Evolutionary conservation across 2,329 filamentous ascomycete genomes (phyloP).

Genomic region (Calonectria pseudoreteaudii): DNA sequence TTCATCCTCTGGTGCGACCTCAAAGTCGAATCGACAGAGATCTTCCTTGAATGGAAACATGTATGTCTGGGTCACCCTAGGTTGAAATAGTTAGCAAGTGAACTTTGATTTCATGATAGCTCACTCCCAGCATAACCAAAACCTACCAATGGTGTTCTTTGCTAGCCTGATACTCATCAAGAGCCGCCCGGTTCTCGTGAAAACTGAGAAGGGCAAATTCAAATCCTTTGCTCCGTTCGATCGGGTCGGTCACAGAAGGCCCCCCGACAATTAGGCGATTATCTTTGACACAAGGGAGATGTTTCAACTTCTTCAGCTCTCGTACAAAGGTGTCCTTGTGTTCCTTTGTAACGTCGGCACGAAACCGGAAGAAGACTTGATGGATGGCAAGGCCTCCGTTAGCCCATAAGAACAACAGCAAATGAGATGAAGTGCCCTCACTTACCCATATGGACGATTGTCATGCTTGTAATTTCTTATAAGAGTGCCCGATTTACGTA

Average conservation of each 20-base stretch:
- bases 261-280: constrained; percentile 22
- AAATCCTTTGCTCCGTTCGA: constrained; percentile 25
- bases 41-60: constrained; percentile 27
- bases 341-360: constrained; percentile 22
- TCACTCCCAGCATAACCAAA: too few species aligned
- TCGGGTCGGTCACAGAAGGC: constrained; percentile 18
- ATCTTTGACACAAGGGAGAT: constrained; percentile 22
- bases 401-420: background rate
- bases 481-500: background rate
- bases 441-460: constrained; percentile 11
- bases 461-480: background rate
- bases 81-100: background rate
- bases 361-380: constrained; percentile 22
- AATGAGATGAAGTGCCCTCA: background rate
- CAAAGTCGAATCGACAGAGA: constrained; percentile 23
- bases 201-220: constrained; percentile 25
- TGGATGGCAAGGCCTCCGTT: background rate
- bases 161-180: constrained; percentile 21
- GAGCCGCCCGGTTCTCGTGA: constrained; percentile 21
- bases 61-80: constrained; percentile 26
- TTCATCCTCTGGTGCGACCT: constrained; percentile 21
- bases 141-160: constrained; percentile 23
- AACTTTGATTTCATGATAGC: background rate
- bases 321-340: constrained; percentile 22
- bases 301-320: constrained; percentile 23